A percentile compares a stretch with the other conserved stretches of the same genome.
These are phyloP conservation scores for Fusarium xyrophilum DNA, from an alignment of 2,329 filamentous ascomycete genomes.

Conservation along the genomic window DNA sequence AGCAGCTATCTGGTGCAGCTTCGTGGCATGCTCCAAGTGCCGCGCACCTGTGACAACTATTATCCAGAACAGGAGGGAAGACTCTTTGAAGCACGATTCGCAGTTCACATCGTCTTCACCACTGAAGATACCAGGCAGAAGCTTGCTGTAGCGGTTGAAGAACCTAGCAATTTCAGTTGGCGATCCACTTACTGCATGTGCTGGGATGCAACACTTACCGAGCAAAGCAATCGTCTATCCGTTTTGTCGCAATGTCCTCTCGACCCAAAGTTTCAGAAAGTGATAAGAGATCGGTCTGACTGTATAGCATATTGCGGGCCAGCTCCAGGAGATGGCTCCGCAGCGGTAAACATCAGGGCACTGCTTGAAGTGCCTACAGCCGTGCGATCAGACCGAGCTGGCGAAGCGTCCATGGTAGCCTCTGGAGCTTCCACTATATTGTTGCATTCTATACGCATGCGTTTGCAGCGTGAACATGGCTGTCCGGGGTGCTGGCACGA, in stretches of 20 bases:
- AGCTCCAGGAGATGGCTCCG: background rate
- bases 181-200: background rate
- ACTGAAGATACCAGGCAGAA: background rate
- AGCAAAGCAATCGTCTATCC: background rate
- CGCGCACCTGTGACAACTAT: background rate
- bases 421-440: background rate
- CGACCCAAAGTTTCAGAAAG: background rate
- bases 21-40: background rate
- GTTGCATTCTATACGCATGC: background rate
- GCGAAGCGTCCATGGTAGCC: background rate
- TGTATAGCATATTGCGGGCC: background rate
- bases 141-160: background rate
- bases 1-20: background rate
- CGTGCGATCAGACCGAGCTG: background rate
- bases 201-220: background rate
- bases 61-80: background rate
- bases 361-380: background rate
- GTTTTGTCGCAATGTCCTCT: background rate
- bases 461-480: slow-evolving; percentile 1
- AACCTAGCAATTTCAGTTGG: background rate
- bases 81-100: background rate
- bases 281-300: background rate
- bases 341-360: background rate
- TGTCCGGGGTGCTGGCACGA: background rate
- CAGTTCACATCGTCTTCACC: background rate